phyloP scores from a whole-genome alignment of 2,329 filamentous ascomycete species.

The Diaporthe sp. region DNA sequence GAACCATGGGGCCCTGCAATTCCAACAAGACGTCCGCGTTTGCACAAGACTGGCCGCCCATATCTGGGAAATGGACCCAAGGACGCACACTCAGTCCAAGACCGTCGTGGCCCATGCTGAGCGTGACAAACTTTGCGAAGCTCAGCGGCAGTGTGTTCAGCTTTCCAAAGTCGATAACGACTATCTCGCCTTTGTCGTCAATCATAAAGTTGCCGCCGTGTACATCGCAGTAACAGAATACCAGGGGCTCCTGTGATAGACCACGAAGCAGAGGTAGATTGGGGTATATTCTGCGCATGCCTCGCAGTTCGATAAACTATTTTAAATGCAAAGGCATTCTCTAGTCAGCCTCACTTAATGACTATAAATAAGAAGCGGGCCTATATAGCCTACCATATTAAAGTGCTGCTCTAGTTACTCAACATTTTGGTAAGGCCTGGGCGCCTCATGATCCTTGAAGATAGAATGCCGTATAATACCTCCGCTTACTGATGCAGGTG shows the following conservation, averaged over 20 bases:
- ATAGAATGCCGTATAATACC: background rate
- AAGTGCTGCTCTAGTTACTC: constrained; percentile 17
- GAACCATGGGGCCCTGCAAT: background rate
- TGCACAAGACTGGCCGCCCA: constrained; percentile 11
- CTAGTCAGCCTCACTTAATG: background rate
- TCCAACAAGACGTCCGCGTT: background rate
- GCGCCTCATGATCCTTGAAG: background rate
- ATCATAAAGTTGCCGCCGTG: constrained; percentile 10
- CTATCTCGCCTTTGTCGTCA: background rate
- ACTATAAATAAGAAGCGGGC: background rate
- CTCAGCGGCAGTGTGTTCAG: background rate
- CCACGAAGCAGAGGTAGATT: background rate
- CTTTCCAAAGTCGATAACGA: background rate
- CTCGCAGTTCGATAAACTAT: constrained; percentile 8
- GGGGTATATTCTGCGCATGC: background rate
- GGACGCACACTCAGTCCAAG: background rate
- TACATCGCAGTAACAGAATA: constrained; percentile 6
- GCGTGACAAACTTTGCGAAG: background rate
- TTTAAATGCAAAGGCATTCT: background rate
- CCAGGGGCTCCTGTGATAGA: constrained; percentile 10
- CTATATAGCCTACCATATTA: constrained; percentile 15
- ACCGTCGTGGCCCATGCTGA: background rate
- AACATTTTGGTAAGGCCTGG: background rate
- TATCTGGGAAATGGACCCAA: constrained; percentile 8
- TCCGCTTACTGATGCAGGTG: constrained; percentile 8